Base-by-base conservation (phyloP, 371 early-diverging fungal genomes). In the Gilbertella persicaria region DNA sequence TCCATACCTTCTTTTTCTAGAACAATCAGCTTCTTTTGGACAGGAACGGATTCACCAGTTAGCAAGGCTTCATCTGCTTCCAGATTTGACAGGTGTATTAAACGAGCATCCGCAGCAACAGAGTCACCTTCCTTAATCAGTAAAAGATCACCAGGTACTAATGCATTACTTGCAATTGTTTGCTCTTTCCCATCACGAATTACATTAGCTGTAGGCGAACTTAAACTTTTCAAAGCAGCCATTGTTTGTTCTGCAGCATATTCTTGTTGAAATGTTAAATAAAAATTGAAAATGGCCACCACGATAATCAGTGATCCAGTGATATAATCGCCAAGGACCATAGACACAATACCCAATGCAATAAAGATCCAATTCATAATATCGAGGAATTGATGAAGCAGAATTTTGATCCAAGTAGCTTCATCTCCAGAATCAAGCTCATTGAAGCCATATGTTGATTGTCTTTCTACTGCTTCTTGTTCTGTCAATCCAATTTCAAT, bases 121-220 rank as follows among this genome's bases (percentile, higher is more conserved):
- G 87, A 87, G 53, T 94, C 94, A 14, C 95, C 93, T 63, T 88
- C 89, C 57, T 93, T 90, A 14, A 95, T 71, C n/a, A 87, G 70
- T 28, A 96, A 69, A 19, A 95, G 54, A 68, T 96, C 97, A n/a
- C 95, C 95, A 7, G 92, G 92, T 1, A 93, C 94, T 13, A 93
- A 66, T 16, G 85, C 86, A 30, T 62, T 58, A 13, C 91, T 84
- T 14, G 86, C 77, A 19, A 94, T 68, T 2, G 72, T 63, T 17
- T 73, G 60, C 52, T 80, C 75, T 24, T 70, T 74, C 8, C 92
- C 92, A 58, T 90, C 88, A 40, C 96, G 90, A 45, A 94, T 63
- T 8, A 93, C 94, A 20, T 65, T 69, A 33, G 82, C 81, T 40
- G 82, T 81, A 2, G 94, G 92, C 1, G 94, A 92, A 6, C 88